Base-by-base conservation (phyloP, 805 yeast genomes). In the Zygosaccharomyces bailii region DNA sequence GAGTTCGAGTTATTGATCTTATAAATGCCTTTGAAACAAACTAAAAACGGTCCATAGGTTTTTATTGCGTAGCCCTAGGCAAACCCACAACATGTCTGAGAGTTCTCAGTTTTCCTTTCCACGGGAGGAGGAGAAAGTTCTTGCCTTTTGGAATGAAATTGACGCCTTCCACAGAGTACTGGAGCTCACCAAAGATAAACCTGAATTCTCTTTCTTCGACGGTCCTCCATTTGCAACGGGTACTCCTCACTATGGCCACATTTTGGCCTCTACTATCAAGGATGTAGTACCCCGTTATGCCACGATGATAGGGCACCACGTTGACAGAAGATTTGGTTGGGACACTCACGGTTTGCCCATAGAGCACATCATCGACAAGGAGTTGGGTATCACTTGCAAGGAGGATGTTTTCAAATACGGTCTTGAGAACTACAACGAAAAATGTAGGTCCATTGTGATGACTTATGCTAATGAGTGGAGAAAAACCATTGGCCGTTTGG, bases 151-250 rank as follows among this genome's bases (percentile, higher is more conserved):
- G 99, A 77, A 84, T 44, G 95, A 89, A 53, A 78, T 88, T 57
- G 84, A 89, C 65, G 99, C 99, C n/a, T 93, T 93, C 74, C 88
- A 87, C 52, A 82, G 86, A 34, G 80, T 95, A 23, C 66, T 88
- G 53, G 82, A 90, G 63, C 73, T 89, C 55, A 86, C 95, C 35
- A 76, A 91, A 64, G 98, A 79, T 44, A 79, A 80, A 54, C 93
- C 95, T 27, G 84, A 82, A 47, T 93, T 90, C 67, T 80, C 96
- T 30, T 93, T 93, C 67, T 93, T 86, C 62, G 99, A 93, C 71
- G 99, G 99, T 21, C 99, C 99, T 6, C 99, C 99, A 56, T 93
- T 93, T 69, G 99, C 99, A 46, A 93, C 99, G 1, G 99, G 99
- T 61, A 87, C 97, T 29, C 99, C 99, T 34, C 99, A 93, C 67